phyloP scores from a whole-genome alignment of 768 basidiomycete genomes.

The Termitomyces sp. region DNA sequence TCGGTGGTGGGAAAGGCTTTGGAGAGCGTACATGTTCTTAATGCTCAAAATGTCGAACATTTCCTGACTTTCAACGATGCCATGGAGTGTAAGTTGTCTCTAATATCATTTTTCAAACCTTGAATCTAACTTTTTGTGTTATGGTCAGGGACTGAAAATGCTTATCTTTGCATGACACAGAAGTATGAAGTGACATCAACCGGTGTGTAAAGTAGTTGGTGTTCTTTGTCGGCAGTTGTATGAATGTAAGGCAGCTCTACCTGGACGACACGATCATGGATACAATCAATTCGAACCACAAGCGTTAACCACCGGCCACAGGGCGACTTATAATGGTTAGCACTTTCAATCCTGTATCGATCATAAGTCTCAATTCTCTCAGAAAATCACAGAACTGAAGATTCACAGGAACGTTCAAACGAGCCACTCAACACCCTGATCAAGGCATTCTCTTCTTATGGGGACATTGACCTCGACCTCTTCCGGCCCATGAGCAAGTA shows the following conservation, averaged over 20 bases:
- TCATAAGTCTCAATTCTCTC: background rate
- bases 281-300: conserved; percentile 36
- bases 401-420: conserved; percentile 24
- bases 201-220: conserved; percentile 24
- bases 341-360: background rate
- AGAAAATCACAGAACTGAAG: conserved; percentile 23
- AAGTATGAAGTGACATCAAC: conserved; percentile 45
- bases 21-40: conserved; percentile 72
- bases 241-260: conserved; percentile 37
- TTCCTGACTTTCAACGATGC: conserved; percentile 84
- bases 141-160: conserved; percentile 81
- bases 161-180: conserved; percentile 65
- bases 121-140: background rate
- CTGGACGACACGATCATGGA: conserved; percentile 47
- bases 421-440: conserved; percentile 74
- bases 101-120: background rate
- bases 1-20: conserved; percentile 70
- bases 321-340: conserved; percentile 62
- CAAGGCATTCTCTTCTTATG: conserved; percentile 77
- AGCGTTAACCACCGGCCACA: conserved; percentile 54
- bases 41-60: conserved; percentile 69
- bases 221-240: background rate
- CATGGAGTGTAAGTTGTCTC: conserved; percentile 69
- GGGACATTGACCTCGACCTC: conserved; percentile 46
- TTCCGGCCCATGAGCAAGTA: conserved; percentile 66